Percentiles rank a stretch among this genome's conserved stretches.
Conservation (phyloP, 345 rosid species). For the Theobroma cacao region DNA sequence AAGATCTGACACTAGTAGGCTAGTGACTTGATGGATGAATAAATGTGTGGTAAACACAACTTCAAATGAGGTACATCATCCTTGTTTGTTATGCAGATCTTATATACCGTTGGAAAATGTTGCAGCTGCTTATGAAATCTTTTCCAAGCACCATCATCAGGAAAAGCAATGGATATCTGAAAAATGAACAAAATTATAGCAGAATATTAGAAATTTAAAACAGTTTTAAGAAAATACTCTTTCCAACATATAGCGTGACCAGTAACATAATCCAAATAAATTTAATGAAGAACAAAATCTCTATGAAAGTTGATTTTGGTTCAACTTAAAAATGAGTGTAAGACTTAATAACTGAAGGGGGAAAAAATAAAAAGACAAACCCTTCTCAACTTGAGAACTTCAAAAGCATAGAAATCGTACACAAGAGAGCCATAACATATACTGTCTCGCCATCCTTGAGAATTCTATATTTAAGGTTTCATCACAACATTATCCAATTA, state of each 20-base stretch:
- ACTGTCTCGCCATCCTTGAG: not conserved
- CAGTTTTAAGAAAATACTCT: not conserved
- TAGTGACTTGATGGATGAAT: not conserved
- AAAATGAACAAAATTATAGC: constrained; percentile 17
- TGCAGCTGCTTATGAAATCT: constrained; percentile 95
- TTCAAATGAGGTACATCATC: constrained; percentile 6
- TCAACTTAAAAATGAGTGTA: not conserved
- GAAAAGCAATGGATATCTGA: constrained; percentile 97
- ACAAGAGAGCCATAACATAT: not conserved
- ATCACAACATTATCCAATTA: not conserved
- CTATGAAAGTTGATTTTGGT: not conserved
- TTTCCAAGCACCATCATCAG: constrained; percentile 99
- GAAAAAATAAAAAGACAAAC: not conserved
- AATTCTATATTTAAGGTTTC: not conserved
- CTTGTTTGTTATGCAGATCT: not conserved
- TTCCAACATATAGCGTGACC: not conserved
- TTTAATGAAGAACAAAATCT: not conserved
- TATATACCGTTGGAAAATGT: constrained; percentile 83
- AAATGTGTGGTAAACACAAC: not conserved
- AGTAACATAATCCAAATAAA: constrained; percentile 7
- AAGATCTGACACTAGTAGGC: not conserved
- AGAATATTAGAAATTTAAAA: not conserved
- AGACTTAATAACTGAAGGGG: not conserved
- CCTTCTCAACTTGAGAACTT: not conserved
- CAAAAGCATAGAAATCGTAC: not conserved